Base-by-base conservation (phyloP, 352 stramenopile species). In the Pythium pyrilobum region DNA sequence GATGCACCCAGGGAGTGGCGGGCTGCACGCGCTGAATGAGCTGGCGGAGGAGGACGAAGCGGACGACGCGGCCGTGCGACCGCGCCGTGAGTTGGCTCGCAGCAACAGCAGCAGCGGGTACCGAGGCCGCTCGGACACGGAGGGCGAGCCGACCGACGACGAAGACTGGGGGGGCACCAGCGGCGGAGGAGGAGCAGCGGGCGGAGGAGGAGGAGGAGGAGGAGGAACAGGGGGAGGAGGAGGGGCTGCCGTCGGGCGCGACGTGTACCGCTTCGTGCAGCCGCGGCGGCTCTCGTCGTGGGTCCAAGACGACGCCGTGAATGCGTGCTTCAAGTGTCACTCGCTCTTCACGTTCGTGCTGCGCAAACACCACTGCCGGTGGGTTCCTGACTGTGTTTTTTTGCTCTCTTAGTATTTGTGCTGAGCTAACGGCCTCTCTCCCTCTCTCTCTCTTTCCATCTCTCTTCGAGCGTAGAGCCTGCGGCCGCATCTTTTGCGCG, bases 291-390 rank as follows among this genome's bases (percentile, higher is more conserved):
- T 93, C 16, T 91, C 80, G 4, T 90, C 79, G 12, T 93, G 82
- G 82, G 82, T 93, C 7, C 82, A 93, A 53, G 82, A 93, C 49
- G 82, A 93, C 52, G 82, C 82, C 0, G 82, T 93, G 1, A 89
- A 88, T 54, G 82, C 82, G 5, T 93, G 82, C 51, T 93, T 93
- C 67, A 90, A 89, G 64, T 93, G 82, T 56, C 80, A 91, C 63
- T 64, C 74, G 21, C 66, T 87, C 27, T 93, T 93, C 56, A 87
- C 82, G 43, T 61, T 93, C 40, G 56, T 93, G 24, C 60, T 91
- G 36, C 74, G 82, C 27, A 93, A 93, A 58, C 82, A 93, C 53
- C 82, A 93, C 65, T 93, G 82, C 46, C 65, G 82, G 72, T 82
- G 64, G 15, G 43, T 40, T 29, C 13, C 36, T 15, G 8, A 16